A percentile compares a stretch with the other conserved stretches of the same genome.
These are phyloP conservation scores for Exophiala bonariae DNA, from an alignment of 2,329 filamentous ascomycete genomes.

Conservation along the genomic window DNA sequence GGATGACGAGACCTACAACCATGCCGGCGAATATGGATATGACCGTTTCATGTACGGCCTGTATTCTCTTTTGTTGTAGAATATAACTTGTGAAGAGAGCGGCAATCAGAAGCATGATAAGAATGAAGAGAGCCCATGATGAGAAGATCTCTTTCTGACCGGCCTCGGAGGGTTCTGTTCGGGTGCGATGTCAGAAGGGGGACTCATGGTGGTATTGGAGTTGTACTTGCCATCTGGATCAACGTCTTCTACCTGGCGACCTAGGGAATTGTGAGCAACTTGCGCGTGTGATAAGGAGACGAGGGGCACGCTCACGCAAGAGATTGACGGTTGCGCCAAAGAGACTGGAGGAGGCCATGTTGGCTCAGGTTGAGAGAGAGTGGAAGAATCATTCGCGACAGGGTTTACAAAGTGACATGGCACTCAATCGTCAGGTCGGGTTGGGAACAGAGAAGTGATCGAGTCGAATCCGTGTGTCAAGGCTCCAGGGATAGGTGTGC, in stretches of 20 bases:
- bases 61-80: constrained; percentile 93
- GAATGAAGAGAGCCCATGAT: constrained; percentile 96
- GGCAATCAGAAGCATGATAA: constrained; percentile 88
- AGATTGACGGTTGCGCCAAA: constrained; percentile 23
- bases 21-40: constrained; percentile 98
- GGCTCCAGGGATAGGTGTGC: too few species aligned
- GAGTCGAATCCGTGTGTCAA: too few species aligned
- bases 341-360: constrained; percentile 23
- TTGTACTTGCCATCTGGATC: constrained; percentile 22
- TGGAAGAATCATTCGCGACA: constrained; percentile 12
- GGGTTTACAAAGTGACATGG: too few species aligned
- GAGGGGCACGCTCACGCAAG: constrained; percentile 15
- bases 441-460: too few species aligned
- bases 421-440: too few species aligned
- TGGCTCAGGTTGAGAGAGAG: constrained; percentile 16
- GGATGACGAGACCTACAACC: constrained; percentile 86
- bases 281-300: not conserved
- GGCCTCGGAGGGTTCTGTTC: constrained; percentile 67
- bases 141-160: constrained; percentile 91
- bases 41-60: constrained; percentile 96
- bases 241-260: constrained; percentile 23
- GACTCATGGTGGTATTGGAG: not conserved
- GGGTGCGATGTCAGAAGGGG: constrained; percentile 4
- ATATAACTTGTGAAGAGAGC: constrained; percentile 97
- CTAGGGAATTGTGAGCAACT: constrained; percentile 11